Conservation (phyloP, 306 rosid genomes). For the Lathyrus oleraceus region DNA sequence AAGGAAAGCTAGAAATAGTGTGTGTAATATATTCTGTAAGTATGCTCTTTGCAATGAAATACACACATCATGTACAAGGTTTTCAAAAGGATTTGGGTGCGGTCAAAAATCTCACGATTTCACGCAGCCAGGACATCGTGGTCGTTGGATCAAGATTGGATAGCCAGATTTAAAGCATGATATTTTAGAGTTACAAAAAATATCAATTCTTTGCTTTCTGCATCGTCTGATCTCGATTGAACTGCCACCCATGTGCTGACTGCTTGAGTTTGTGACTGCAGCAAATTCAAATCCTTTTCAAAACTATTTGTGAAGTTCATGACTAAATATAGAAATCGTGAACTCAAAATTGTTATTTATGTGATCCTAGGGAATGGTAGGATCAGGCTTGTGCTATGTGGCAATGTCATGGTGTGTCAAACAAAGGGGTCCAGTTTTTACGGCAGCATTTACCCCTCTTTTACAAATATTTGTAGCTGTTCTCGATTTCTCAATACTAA, state of each 20-base stretch:
- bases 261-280: background rate
- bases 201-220: background rate
- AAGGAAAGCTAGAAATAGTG: constrained; percentile 60
- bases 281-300: background rate
- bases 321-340: background rate
- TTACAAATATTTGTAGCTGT: constrained; percentile 69
- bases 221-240: background rate
- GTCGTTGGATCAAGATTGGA: background rate
- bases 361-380: constrained; percentile 70
- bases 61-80: background rate
- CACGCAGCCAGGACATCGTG: background rate
- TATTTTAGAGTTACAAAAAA: background rate
- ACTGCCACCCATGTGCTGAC: background rate
- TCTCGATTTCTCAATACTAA: constrained; percentile 60
- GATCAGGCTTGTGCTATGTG: constrained; percentile 88
- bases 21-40: constrained; percentile 70
- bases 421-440: constrained; percentile 78
- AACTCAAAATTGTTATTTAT: constrained; percentile 22
- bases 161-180: background rate
- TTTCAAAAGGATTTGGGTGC: background rate
- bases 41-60: constrained; percentile 24
- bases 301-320: background rate
- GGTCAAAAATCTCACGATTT: background rate
- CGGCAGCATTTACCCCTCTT: constrained; percentile 77
- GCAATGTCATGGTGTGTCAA: constrained; percentile 97